These are phyloP conservation scores for Curvularia lunata DNA, from an alignment of 2,329 filamentous ascomycete genomes.

Conservation along the genomic window DNA sequence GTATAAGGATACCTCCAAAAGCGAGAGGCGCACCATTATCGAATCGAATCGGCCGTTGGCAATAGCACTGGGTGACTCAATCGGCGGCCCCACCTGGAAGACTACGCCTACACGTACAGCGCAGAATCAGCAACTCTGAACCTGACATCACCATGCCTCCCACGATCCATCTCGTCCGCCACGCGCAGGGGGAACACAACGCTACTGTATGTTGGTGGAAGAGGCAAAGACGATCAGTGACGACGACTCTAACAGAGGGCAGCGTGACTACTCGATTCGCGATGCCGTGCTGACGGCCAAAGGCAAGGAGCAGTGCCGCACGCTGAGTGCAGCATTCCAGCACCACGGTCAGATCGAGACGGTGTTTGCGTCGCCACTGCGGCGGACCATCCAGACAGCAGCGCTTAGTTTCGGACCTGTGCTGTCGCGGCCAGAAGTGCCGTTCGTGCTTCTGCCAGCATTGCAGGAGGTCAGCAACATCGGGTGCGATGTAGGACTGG, in stretches of 20 bases:
- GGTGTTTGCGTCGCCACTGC: slow-evolving; percentile 79
- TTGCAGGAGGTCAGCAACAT: slow-evolving; percentile 78
- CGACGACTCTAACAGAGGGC: slow-evolving; percentile 32
- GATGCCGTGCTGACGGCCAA: slow-evolving; percentile 79
- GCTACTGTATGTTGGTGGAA: slow-evolving; percentile 28
- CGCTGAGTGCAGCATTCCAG: slow-evolving; percentile 68
- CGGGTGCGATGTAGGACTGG: slow-evolving; percentile 75
- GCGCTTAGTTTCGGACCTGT: slow-evolving; percentile 69
- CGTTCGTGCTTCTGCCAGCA: slow-evolving; percentile 70
- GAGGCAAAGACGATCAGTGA: background rate
- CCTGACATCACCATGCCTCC: slow-evolving; percentile 31
- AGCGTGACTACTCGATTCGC: slow-evolving; percentile 72
- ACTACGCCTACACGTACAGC: background rate
- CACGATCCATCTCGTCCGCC: slow-evolving; percentile 64
- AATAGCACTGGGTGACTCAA: slow-evolving; percentile 14
- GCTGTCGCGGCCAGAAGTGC: slow-evolving; percentile 41
- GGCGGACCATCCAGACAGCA: slow-evolving; percentile 80
- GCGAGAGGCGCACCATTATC: background rate
- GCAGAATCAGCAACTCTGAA: slow-evolving; percentile 12
- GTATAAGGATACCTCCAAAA: background rate
- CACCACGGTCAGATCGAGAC: slow-evolving; percentile 65
- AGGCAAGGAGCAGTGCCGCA: slow-evolving; percentile 76
- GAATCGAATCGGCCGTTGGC: background rate
- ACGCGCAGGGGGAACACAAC: slow-evolving; percentile 81
- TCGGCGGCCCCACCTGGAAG: slow-evolving; percentile 10